phyloP scores from a whole-genome alignment of 257 asterid species.

The Rauvolfia tetraphylla region DNA sequence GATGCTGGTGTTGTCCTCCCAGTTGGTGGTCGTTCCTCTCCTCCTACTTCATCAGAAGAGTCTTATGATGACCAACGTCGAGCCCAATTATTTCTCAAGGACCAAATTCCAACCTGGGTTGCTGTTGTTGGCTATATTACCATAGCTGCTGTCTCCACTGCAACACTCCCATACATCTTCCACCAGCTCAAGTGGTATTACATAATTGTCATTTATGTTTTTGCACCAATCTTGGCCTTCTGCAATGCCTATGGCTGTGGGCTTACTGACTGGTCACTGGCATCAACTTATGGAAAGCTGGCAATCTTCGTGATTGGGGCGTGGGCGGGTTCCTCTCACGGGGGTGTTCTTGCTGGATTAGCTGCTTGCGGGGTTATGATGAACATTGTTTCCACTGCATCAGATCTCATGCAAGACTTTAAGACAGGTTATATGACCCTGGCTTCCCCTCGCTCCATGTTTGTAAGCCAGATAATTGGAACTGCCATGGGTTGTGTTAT shows the following conservation, averaged over 20 bases:
- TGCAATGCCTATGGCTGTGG: slow-evolving; percentile 94
- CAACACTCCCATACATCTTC: slow-evolving; percentile 64
- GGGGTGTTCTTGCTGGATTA: slow-evolving; percentile 89
- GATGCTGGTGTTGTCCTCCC: slow-evolving; percentile 48
- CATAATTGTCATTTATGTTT: slow-evolving; percentile 57
- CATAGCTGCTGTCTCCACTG: slow-evolving; percentile 59
- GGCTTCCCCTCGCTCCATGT: slow-evolving; percentile 90
- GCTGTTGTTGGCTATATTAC: slow-evolving; percentile 56
- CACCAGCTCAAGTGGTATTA: slow-evolving; percentile 78
- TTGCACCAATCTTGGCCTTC: slow-evolving; percentile 80
- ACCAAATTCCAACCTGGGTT: slow-evolving; percentile 76
- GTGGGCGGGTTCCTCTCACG: slow-evolving; percentile 80
- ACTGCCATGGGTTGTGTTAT: slow-evolving; percentile 87
- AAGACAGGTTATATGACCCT: slow-evolving; percentile 87
- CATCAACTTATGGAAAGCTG: slow-evolving; percentile 82
- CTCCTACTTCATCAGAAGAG: slow-evolving; percentile 23
- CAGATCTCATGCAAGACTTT: slow-evolving; percentile 85
- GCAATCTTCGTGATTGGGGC: slow-evolving; percentile 86
- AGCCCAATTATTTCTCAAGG: slow-evolving; percentile 68
- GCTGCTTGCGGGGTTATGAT: slow-evolving; percentile 97
- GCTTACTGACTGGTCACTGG: slow-evolving; percentile 88
- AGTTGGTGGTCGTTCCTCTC: slow-evolving; percentile 29
- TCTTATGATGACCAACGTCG: slow-evolving; percentile 73
- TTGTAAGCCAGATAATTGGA: slow-evolving; percentile 81
- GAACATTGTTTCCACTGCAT: slow-evolving; percentile 90